phyloP scores from a whole-genome alignment of 106 monocot genomes.

The Allium cepa region DNA sequence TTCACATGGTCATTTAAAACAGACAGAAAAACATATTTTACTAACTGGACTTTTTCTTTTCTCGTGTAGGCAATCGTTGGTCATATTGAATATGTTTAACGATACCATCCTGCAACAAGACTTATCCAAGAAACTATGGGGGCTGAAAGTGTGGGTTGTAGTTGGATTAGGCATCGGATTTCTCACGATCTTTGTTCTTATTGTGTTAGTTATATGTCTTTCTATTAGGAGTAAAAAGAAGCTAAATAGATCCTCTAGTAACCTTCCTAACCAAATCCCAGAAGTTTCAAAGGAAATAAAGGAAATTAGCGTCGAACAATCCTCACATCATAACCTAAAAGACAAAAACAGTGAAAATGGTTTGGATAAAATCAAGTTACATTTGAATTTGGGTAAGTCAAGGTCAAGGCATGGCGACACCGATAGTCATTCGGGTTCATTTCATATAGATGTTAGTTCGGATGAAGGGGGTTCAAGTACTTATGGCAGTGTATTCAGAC shows the following conservation, averaged over 20 bases:
- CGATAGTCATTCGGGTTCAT: conserved; percentile 35
- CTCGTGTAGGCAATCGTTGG: background rate
- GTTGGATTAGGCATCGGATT: conserved; percentile 33
- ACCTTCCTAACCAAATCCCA: conserved; percentile 31
- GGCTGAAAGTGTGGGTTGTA: conserved; percentile 56
- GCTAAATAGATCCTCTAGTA: conserved; percentile 13
- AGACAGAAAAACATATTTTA: too few species aligned
- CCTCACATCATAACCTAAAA: conserved; percentile 19
- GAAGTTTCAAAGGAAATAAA: conserved; percentile 48
- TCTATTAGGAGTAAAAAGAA: conserved; percentile 16
- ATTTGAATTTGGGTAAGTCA: conserved; percentile 16
- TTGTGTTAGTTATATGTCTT: conserved; percentile 22
- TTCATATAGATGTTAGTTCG: conserved; percentile 30
- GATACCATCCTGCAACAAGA: conserved; percentile 25
- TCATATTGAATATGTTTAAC: conserved; percentile 26
- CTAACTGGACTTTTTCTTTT: background rate
- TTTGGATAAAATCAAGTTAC: conserved; percentile 19
- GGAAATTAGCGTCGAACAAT: conserved; percentile 26
- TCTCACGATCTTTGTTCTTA: conserved; percentile 21
- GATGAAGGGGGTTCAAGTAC: conserved; percentile 18
- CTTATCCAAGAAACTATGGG: conserved; percentile 39
- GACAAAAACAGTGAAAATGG: conserved; percentile 30
- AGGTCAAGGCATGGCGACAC: conserved; percentile 28
- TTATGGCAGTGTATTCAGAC: conserved; percentile 5
- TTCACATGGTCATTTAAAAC: too few species aligned